Evolutionary conservation across 805 yeast genomes (phyloP), one percentile per base, ranked within the genome.

Genomic region (Candida chauliodis): DNA sequence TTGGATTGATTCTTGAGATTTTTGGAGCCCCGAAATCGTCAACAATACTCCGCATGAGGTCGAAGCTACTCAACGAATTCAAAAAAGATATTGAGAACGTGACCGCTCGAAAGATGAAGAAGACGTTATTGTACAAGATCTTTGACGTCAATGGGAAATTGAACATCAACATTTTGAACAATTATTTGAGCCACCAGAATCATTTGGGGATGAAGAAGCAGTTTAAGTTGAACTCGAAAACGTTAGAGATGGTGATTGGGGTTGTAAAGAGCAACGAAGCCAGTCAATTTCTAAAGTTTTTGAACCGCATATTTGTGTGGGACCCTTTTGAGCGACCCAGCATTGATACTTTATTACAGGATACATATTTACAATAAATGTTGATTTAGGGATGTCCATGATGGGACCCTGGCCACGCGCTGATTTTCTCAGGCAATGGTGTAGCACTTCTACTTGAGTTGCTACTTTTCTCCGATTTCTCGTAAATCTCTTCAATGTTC

Each of bases 391-490:
- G 43, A 52, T 80, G 86, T 0, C 83, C 82, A 47, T 78, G 84
- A 47, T 79, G 73, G 10, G 77, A 69, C 0, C 85, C 84, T 0
- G 86, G 86, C 86, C 86, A 80, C 1, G 86, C 74, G 22, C 61
- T 58, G 6, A 67, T 65, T 30, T 52, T 56, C 38, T 67, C 71
- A 2, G 69, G 69, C 6, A 51, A 53, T 5, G 68, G 67, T 1
- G 64, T 55, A 2, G 57, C 44, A 3, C 58, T 52, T 16, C 55
- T 41, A 31, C 59, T 53, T 11, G 28, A 23, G 10, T 51, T 48
- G 55, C 56, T 21, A 36, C 41, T 30, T 49, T 34, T 56, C 37
- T 40, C 53, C 19, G 36, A 46, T 3, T 17, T 8, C 7, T 31
- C 35, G 15, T 10, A 21, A 2, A 30, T 16, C 24, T 29, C 27